Evolutionary conservation across 1,284 basidiomycete genomes (phyloP).

Genomic region (Tylopilus sp.): DNA sequence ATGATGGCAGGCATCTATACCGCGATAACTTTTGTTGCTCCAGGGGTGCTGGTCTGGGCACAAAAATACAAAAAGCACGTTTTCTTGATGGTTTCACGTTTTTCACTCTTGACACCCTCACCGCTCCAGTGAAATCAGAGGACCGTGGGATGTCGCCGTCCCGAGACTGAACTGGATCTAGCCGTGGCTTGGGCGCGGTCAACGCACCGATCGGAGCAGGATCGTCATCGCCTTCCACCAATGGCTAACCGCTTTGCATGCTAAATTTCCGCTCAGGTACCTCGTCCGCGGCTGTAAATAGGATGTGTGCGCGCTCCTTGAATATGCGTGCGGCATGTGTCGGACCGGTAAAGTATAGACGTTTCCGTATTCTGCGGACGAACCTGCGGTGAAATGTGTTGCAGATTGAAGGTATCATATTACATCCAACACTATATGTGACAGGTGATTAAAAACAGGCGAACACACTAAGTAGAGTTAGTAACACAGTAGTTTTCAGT

Average conservation of each 20-base stretch:
- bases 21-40: conserved; percentile 66
- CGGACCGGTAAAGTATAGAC: conserved; percentile 12
- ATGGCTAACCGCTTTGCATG: conserved; percentile 13
- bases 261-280: conserved; percentile 28
- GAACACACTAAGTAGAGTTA: conserved; percentile 34
- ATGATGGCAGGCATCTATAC: conserved; percentile 50
- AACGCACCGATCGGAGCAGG: conserved; percentile 28
- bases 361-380: conserved; percentile 1
- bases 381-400: conserved; percentile 13
- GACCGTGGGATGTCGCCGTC: conserved; percentile 50
- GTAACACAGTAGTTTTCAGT: conserved; percentile 31
- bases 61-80: conserved; percentile 80
- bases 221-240: conserved; percentile 28
- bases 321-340: conserved; percentile 9
- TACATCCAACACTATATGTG: conserved; percentile 38
- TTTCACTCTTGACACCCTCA: conserved; percentile 25
- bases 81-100: conserved; percentile 7
- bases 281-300: conserved; percentile 28
- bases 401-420: conserved; percentile 36
- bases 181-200: conserved; percentile 23
- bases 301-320: conserved; percentile 1
- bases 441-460: conserved; percentile 32
- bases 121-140: conserved; percentile 42
- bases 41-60: conserved; percentile 72
- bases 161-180: conserved; percentile 54